These are phyloP conservation scores for Penicillium argentinense DNA, from an alignment of 495 filamentous ascomycete genomes.

Conservation along the genomic window DNA sequence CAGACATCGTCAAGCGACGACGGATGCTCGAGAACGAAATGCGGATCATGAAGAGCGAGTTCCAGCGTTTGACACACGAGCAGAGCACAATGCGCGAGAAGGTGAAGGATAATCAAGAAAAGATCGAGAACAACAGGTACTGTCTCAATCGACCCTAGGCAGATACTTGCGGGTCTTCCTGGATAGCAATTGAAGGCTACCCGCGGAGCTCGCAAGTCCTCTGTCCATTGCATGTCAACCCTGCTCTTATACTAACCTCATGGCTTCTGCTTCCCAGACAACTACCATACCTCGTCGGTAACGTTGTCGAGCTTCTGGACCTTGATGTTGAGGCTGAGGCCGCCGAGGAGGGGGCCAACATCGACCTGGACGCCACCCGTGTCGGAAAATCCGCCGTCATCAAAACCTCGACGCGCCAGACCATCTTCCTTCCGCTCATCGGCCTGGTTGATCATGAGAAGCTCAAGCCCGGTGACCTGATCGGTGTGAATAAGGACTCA, in stretches of 20 bases:
- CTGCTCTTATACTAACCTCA: conserved; percentile 8
- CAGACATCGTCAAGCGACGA: conserved; percentile 84
- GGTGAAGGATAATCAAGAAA: conserved; percentile 98
- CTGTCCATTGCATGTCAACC: background rate
- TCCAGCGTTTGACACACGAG: conserved; percentile 89
- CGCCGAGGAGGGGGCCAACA: conserved; percentile 95
- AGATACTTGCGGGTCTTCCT: conserved; percentile 4
- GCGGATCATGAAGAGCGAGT: conserved; percentile 98
- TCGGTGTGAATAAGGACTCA: conserved; percentile 98
- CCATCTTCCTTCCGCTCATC: conserved; percentile 97
- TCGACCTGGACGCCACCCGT: conserved; percentile 94
- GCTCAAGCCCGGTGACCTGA: conserved; percentile 91
- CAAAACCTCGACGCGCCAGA: conserved; percentile 99
- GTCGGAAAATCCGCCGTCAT: conserved; percentile 98
- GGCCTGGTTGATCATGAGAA: conserved; percentile 93
- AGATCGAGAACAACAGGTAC: conserved; percentile 98
- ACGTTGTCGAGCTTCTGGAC: conserved; percentile 95
- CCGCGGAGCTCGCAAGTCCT: conserved; percentile 16
- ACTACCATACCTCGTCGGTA: conserved; percentile 96
- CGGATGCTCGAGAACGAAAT: conserved; percentile 94
- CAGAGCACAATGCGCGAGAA: conserved; percentile 94
- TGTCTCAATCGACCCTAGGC: conserved; percentile 33
- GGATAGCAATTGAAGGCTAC: background rate
- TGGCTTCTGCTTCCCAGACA: conserved; percentile 57
- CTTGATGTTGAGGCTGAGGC: conserved; percentile 96